Evolutionary conservation across 2,329 filamentous ascomycete species (phyloP), one percentile per base, ranked within the genome.

Genomic region (Lachnellula hyalina): DNA sequence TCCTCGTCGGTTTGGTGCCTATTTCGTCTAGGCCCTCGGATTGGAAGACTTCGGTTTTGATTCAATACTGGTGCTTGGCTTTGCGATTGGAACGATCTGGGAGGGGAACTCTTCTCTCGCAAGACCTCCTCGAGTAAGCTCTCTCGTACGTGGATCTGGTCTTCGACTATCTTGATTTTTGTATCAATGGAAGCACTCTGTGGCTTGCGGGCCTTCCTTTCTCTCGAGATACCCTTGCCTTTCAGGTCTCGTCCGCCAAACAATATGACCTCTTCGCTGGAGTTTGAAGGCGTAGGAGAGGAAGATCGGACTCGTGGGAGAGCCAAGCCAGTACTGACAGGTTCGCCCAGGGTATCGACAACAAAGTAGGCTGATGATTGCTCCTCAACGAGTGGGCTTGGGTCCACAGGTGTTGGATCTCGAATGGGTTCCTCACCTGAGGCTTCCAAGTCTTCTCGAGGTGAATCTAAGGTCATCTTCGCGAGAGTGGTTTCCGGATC

Each of bases 251-350:
- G 76, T 40, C 84, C 84, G 55, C 75, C 79, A 66, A 89, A 90
- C 0, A 89, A 65, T 47, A 91, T 83, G 5, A 90, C 74, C 60
- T 96, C 89, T 47, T 89, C 87, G 64, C 85, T 87, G 0, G 86
- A 89, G 59, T 83, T 77, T 0, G 78, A 79, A 6, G 66, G 65
- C 2, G 72, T 72, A 15, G 73, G 73, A 19, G 70, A 71, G 9
- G 55, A 47, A 15, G 66, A 61, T 14, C 65, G 65, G 36, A 68
- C 52, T 25, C 55, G 53, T 5, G 69, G 69, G 47, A 68, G 59
- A 8, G 68, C 57, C 17, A 71, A 54, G 5, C 67, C 67, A 7
- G 70, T 71, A 4, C 67, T 44, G 8, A 65, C 48, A 21, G 55
- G 59, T 19, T 55, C 52, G 44, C 70, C 72, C 17, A 60, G 51